Percentiles rank a stretch among this genome's conserved stretches.
Conservation (phyloP, 768 basidiomycete genomes). For the Leccinum broughii region DNA sequence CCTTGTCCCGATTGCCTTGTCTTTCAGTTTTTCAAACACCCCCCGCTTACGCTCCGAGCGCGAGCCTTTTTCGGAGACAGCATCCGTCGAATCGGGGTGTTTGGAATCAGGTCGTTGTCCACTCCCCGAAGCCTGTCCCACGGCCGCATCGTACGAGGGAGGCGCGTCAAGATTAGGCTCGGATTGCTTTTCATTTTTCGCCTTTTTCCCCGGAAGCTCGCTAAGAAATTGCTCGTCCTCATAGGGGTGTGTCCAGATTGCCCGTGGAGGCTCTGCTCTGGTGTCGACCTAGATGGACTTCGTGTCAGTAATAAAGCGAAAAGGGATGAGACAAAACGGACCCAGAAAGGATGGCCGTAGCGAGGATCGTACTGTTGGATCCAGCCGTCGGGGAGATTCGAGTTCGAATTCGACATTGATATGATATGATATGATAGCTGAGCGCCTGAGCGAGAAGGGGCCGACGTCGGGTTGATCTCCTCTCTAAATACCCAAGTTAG, state of each 20-base stretch:
- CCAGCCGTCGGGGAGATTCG: conserved; percentile 59
- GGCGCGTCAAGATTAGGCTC: conserved; percentile 16
- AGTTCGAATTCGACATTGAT: conserved; percentile 28
- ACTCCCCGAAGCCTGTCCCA: conserved; percentile 32
- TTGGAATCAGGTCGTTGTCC: conserved; percentile 4
- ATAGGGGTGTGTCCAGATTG: conserved; percentile 73
- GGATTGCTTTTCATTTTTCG: conserved; percentile 32
- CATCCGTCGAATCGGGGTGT: neutral
- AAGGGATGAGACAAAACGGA: conserved; percentile 17
- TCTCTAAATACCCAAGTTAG: neutral
- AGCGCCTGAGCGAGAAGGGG: neutral
- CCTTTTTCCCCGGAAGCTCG: conserved; percentile 50
- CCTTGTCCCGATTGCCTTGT: conserved; percentile 62
- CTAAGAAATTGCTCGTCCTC: conserved; percentile 65
- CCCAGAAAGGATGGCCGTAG: conserved; percentile 51
- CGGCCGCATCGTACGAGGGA: conserved; percentile 29
- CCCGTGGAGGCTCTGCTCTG: conserved; percentile 56
- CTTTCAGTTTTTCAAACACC: conserved; percentile 60
- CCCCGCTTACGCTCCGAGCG: conserved; percentile 44
- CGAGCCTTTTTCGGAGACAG: conserved; percentile 1
- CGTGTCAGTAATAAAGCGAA: no score
- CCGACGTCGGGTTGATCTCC: neutral
- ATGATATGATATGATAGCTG: neutral
- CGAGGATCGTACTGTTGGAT: conserved; percentile 45
- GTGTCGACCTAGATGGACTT: conserved; percentile 57